phyloP scores from a whole-genome alignment of 2,329 filamentous ascomycete species.

The Niveomyces coronatus region DNA sequence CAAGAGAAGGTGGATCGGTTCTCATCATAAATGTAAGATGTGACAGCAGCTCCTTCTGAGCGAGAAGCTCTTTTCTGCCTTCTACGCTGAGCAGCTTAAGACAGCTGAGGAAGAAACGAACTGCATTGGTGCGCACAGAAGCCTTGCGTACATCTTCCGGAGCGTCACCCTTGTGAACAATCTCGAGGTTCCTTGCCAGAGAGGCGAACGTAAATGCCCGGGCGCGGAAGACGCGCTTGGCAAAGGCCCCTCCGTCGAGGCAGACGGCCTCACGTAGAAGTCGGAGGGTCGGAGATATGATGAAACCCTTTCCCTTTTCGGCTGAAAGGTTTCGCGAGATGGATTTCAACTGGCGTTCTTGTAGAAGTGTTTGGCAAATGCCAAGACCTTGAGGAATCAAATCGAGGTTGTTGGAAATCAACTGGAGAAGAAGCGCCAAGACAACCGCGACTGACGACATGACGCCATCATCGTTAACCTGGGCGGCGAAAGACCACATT shows the following conservation, averaged over 20 bases:
- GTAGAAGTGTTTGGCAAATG: conserved; percentile 72
- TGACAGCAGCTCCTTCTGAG: conserved; percentile 69
- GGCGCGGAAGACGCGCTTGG: conserved; percentile 65
- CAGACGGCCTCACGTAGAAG: conserved; percentile 76
- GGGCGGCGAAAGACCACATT: conserved; percentile 75
- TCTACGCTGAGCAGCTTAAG: conserved; percentile 68
- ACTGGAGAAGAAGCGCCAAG: conserved; percentile 70
- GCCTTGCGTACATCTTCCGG: conserved; percentile 59
- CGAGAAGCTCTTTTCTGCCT: conserved; percentile 71
- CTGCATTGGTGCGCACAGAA: conserved; percentile 72
- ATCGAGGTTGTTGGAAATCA: conserved; percentile 63
- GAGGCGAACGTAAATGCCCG: conserved; percentile 71
- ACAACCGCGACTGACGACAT: conserved; percentile 73
- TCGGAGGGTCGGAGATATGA: conserved; percentile 81
- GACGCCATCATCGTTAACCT: conserved; percentile 69
- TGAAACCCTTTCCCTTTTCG: conserved; percentile 71
- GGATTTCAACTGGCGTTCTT: conserved; percentile 70
- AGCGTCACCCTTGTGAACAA: conserved; percentile 47
- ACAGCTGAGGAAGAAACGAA: conserved; percentile 70
- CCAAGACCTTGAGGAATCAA: conserved; percentile 65
- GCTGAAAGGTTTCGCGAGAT: conserved; percentile 69
- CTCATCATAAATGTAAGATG: conserved; percentile 71
- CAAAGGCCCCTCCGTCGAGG: conserved; percentile 76
- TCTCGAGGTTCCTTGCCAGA: conserved; percentile 68
- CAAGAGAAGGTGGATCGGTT: conserved; percentile 65